Base-by-base conservation (phyloP, 352 stramenopile species). In the Phytopythium boreale region DNA sequence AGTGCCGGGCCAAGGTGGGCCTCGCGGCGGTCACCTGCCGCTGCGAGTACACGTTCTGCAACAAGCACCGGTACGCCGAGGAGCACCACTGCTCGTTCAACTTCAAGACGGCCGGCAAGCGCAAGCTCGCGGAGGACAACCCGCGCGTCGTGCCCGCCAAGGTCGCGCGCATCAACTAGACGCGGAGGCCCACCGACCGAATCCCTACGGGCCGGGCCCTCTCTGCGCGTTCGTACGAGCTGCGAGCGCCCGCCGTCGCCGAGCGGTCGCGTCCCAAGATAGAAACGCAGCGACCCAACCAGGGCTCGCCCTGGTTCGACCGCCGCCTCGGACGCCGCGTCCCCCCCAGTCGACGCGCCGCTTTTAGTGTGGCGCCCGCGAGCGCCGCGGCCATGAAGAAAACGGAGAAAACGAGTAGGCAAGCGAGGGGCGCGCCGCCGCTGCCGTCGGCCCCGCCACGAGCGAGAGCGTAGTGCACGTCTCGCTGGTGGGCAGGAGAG, bases 21-120 rank as follows among this genome's bases (percentile, higher is more conserved):
- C 69, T 97, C n/a, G 87, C 89, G 0, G 91, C 89, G 1, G 82
- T 97, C 43, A 90, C 77, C 36, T 97, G 91, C 64, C 84, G 85
- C 27, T 97, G 91, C 76, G 88, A 90, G 57, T 97, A 89, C 68
- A 92, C 89, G 47, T 97, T 96, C 71, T 97, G 91, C 66, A 83
- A 80, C 59, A 87, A 88, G 59, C 91, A 97, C 66, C 87, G 90
- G 3, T 97, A 97, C 60, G 88, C 89, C 0, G 90, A 97, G 52
- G 79, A 96, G 63, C 91, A 97, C 83, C 75, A 77, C 37, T 97
- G 89, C 70, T 68, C 71, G 0, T 97, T 95, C 64, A 90, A 97
- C 72, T 97, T 96, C 61, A 95, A 93, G 66, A 77, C 72, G 27
- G 76, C 82, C 0, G 88, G 78, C 37, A 95, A 96, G 71, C 80